Percentiles rank a stretch among this genome's conserved stretches.
Evolutionary conservation across 1,139 yeast genomes (phyloP).

Genomic region (Zygoascus meyerae): DNA sequence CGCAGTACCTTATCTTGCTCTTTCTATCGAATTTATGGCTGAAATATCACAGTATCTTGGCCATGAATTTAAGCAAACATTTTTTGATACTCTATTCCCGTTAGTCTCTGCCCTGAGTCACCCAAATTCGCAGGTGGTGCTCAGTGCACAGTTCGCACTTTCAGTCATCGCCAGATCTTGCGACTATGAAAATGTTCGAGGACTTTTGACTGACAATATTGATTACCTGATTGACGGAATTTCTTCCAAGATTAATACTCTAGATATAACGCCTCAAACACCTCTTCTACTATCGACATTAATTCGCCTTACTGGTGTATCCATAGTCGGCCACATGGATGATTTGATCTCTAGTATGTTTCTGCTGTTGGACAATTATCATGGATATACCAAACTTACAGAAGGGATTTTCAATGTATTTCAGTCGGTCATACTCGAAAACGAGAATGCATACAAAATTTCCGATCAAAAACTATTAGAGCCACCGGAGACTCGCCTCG

Average conservation of each 20-base stretch:
- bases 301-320: slow-evolving; percentile 62
- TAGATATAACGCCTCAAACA: slow-evolving; percentile 66
- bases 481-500: slow-evolving; percentile 3
- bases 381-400: slow-evolving; percentile 68
- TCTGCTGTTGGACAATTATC: slow-evolving; percentile 71
- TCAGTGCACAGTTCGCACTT: slow-evolving; percentile 44
- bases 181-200: slow-evolving; percentile 51
- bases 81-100: slow-evolving; percentile 52
- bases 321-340: slow-evolving; percentile 57
- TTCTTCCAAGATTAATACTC: slow-evolving; percentile 60
- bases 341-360: slow-evolving; percentile 74
- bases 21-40: slow-evolving; percentile 40
- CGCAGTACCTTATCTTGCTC: slow-evolving; percentile 11
- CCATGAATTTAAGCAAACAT: slow-evolving; percentile 40
- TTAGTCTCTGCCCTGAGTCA: slow-evolving; percentile 52
- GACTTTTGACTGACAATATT: slow-evolving; percentile 57
- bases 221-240: slow-evolving; percentile 78
- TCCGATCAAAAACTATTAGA: slow-evolving; percentile 13
- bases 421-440: slow-evolving; percentile 54
- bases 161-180: slow-evolving; percentile 47
- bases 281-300: slow-evolving; percentile 65
- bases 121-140: slow-evolving; percentile 38
- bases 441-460: slow-evolving; percentile 35
- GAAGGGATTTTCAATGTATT: slow-evolving; percentile 73
- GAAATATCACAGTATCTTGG: slow-evolving; percentile 37